These are phyloP conservation scores for Atkinsonella texensis DNA, from an alignment of 2,329 filamentous ascomycete genomes.

Conservation along the genomic window DNA sequence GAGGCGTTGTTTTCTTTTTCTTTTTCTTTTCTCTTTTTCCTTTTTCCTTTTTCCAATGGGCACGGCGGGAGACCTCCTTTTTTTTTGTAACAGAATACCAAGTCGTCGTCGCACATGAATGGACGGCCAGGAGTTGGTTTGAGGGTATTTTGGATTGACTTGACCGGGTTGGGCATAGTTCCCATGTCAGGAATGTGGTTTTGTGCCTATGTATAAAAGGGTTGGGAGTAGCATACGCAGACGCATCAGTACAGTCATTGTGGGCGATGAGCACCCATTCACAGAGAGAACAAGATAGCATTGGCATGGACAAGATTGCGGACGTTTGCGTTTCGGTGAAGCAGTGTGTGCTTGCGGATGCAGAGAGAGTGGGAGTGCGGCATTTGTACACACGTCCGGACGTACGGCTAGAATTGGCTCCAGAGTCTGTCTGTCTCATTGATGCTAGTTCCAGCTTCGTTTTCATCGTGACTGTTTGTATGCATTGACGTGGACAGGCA, in stretches of 20 bases:
- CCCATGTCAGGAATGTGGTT: not conserved
- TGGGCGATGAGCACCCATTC: not conserved
- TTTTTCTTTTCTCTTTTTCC: not conserved
- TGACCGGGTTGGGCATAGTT: not conserved
- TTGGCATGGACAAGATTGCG: too few relatives aligned
- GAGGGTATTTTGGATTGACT: slow-evolving; percentile 5
- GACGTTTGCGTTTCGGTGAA: too few relatives aligned
- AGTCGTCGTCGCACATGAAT: not conserved
- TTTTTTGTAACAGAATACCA: not conserved
- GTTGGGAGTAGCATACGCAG: too few relatives aligned
- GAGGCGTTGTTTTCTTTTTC: slow-evolving; percentile 3
- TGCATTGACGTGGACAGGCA: too few relatives aligned
- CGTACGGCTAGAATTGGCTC: too few relatives aligned
- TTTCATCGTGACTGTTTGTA: too few relatives aligned
- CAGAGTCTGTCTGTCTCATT: too few relatives aligned
- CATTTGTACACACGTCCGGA: too few relatives aligned
- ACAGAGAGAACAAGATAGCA: not conserved
- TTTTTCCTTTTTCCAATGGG: not conserved
- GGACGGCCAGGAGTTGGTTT: not conserved
- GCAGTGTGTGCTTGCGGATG: too few relatives aligned
- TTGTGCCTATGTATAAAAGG: not conserved
- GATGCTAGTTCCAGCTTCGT: too few relatives aligned
- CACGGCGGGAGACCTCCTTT: not conserved
- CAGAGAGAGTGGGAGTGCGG: too few relatives aligned
- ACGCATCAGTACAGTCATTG: not conserved